Evolutionary conservation across 148 eudicot species (phyloP), one percentile per base, ranked within the genome.

Genomic region (Cornus kousa): DNA sequence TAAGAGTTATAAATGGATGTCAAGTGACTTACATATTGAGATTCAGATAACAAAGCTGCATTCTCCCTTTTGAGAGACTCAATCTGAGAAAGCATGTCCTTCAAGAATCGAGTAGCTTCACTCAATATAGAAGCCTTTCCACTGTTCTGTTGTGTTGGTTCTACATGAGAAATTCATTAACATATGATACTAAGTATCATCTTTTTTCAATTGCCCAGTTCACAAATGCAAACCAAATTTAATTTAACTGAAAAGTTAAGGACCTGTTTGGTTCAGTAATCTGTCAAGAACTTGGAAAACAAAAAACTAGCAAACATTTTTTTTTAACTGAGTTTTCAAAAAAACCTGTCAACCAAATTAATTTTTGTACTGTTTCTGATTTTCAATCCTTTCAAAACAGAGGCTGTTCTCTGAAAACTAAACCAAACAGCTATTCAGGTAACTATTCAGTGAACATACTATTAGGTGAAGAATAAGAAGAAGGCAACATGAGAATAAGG

Each of bases 121-220:
- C 78, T 81, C 37, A 94, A 74, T 79, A 91, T 69, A 67, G 85
- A 85, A 23, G 98, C 98, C 85, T 91, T 94, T 19, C 97, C 97
- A 72, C 78, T 88, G 86, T 82, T 91, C 76, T 82, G 87, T 72
- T 90, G 87, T 59, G 81, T 60, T 70, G 87, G 71, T 76, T 92
- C 98, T 94, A 90, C 80, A 83, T 5, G n/a, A 74, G 57, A 70
- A 48, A 78, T 75, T 33, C 70, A 68, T 22, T 31, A 31, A 40
- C 31, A 28, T 68, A 46, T 62, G 60, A 76, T 28, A 33, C 66
- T 22, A 20, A 31, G 67, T 55, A 37, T 3, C 19, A 43, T n/a
- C 57, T 48, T 33, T 37, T 43, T 39, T 28, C 31, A 33, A 70
- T 77, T 69, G 20, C 66, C n/a, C 8, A 37, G 50, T 9, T 39